Base-by-base conservation (phyloP, 768 basidiomycete species). In the Phylloporus scabripes region DNA sequence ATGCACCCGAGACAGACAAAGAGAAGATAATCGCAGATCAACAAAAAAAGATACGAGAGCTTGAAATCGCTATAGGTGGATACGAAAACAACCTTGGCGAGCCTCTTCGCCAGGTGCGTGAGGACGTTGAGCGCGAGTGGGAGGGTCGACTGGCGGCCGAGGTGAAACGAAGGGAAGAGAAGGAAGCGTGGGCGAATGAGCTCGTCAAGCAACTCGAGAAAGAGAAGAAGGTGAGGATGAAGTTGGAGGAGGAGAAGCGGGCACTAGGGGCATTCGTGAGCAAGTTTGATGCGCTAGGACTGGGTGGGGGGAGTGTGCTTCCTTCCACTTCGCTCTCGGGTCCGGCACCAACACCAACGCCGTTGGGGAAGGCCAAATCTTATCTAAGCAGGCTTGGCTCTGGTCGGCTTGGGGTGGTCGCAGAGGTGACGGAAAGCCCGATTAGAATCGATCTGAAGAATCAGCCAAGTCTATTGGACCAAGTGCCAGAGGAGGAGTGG, bases 41-140 rank as follows among this genome's bases (percentile, higher is more conserved):
- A 61, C 75, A 74, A 39, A 81, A 83, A 66, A 82, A 81, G 23
- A 86, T 95, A 45, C 74, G 79, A 40, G 90, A 88, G 61, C 76
- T 94, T 15, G 90, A 92, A 62, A 77, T 80, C 40, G 77, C 80
- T 26, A 77, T 87, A 9, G 72, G 72, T 20, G 83, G 83, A 3
- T 86, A 87, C 58, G 85, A 89, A 58, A 79, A 83, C 45, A 87
- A 85, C 59, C 72, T 82, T 15, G 85, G 82, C 7, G 82, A 84
- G 58, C 84, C 83, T 5, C 62, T 85, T 50, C 70, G 81, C 36
- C 75, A 75, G 10, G 81, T 86, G 3, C 73, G 79, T 42, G 85
- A 83, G 61, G 87, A 87, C 33, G 80, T 87, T 5, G 87, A 90
- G 68, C 78, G 71, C 49, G 85, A 91, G 63, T 87, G 85, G 83